Conservation (phyloP, 2,329 filamentous ascomycete genomes). For the Fusarium nisikadoi region DNA sequence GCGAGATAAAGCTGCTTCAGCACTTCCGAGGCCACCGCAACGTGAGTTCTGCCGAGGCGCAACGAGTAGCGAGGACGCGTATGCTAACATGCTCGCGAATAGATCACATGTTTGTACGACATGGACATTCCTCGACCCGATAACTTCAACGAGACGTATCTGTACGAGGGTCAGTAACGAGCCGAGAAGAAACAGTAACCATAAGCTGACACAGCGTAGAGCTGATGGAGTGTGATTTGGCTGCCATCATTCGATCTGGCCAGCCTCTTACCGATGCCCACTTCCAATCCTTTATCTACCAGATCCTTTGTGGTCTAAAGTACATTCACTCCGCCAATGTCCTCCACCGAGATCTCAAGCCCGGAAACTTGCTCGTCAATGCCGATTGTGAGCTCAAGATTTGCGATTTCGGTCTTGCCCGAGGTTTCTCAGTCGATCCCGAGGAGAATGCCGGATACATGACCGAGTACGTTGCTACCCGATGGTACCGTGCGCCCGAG, state of each 20-base stretch:
- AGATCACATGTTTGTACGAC: slow-evolving; percentile 99
- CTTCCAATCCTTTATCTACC: slow-evolving; percentile 99
- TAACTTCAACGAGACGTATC: slow-evolving; percentile 98
- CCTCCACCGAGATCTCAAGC: slow-evolving; percentile 95
- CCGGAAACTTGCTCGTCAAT: slow-evolving; percentile 96
- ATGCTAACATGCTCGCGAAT: slow-evolving; percentile 31
- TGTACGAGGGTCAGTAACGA: slow-evolving; percentile 85
- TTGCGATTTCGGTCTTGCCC: slow-evolving; percentile 95
- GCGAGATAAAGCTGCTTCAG: slow-evolving; percentile 98
- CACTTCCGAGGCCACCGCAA: slow-evolving; percentile 94
- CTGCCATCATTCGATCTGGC: slow-evolving; percentile 96
- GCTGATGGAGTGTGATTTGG: slow-evolving; percentile 98
- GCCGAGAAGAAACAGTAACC: neutral
- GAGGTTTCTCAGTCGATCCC: slow-evolving; percentile 96
- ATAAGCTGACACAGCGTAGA: slow-evolving; percentile 64
- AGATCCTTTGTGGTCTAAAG: slow-evolving; percentile 98
- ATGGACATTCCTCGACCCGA: slow-evolving; percentile 99
- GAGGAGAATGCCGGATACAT: slow-evolving; percentile 99
- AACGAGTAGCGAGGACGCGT: slow-evolving; percentile 1
- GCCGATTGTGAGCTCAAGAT: slow-evolving; percentile 99
- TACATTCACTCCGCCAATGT: slow-evolving; percentile 99
- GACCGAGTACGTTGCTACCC: slow-evolving; percentile 98
- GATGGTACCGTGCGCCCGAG: slow-evolving; percentile 95
- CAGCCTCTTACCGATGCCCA: slow-evolving; percentile 98
- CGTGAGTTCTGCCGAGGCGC: slow-evolving; percentile 60